Evolutionary conservation across 257 asterid genomes (phyloP).

Genomic region (Solanum commersonii): DNA sequence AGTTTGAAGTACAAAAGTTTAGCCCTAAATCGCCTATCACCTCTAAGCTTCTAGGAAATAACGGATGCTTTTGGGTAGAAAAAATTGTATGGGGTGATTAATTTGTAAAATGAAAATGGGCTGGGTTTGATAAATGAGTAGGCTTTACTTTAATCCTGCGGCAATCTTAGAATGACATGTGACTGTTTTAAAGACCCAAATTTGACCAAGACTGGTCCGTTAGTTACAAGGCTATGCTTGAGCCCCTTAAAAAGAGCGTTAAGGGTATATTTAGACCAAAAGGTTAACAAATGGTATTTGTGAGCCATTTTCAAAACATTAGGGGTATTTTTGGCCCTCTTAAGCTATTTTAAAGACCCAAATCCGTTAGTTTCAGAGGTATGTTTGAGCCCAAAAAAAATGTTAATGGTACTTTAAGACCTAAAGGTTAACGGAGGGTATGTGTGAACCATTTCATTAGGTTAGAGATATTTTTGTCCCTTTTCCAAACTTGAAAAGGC

Average conservation of each 20-base stretch:
- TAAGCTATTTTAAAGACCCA: not conserved
- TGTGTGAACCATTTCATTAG: not conserved
- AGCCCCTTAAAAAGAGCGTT: not conserved
- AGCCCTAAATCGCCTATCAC: not conserved
- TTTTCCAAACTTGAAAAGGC: not conserved
- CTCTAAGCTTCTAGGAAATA: not conserved
- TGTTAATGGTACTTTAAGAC: not conserved
- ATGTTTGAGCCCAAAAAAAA: not conserved
- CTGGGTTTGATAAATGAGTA: not conserved
- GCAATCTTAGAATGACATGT: not conserved
- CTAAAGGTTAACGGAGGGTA: not conserved
- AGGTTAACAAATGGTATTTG: not conserved
- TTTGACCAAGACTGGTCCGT: not conserved
- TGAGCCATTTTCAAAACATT: not conserved
- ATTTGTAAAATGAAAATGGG: not conserved
- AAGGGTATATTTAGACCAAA: not conserved
- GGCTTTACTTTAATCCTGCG: not conserved
- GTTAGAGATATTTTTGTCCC: not conserved
- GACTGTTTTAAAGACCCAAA: not conserved
- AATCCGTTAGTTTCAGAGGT: not conserved
- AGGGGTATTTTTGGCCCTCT: not conserved
- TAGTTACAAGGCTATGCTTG: not conserved
- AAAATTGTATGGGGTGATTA: not conserved
- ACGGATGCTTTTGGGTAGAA: not conserved
- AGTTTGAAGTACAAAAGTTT: not conserved